Base-by-base conservation (phyloP, 2,329 filamentous ascomycete genomes). In the Capronia epimyces region DNA sequence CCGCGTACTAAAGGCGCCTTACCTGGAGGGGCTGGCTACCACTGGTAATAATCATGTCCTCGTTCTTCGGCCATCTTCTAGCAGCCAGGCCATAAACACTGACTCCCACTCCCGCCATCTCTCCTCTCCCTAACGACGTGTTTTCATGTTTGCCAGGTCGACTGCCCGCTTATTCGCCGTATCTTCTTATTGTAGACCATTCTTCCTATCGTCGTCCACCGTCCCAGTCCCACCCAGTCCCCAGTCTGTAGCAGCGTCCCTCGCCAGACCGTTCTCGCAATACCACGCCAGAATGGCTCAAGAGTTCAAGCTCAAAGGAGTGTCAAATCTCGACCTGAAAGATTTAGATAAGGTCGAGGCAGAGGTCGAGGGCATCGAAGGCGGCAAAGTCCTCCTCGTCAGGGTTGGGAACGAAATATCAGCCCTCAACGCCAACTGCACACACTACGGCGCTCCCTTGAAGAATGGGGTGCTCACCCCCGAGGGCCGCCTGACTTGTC, bases 381-480 rank as follows among this genome's bases (percentile, higher is more conserved):
- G 80, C 31, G 88, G 82, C 56, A 97, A 96, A 69, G 84, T 98
- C 2, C 75, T 98, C 3, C 77, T 98, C 3, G 76, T 93, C 58
- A 94, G 94, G 65, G 77, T 84, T 9, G 82, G 82, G 47, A 86
- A 84, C 60, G 80, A 85, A 60, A 74, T 91, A 13, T 84, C 90
- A 65, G 93, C 90, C 24, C 69, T 94, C 29, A 89, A 87, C 29
- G 75, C 88, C 32, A 93, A 85, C 60, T 98, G 93, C 66, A 83
- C 81, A 12, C 91, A 97, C 71, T 97, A 95, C 66, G 91, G 93
- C 27, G 93, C 91, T 34, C 93, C 93, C 12, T 72, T 98, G 58
- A 81, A 83, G 46, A 89, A 91, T 60, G 93, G 93, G 47, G 83
- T 97, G 6, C 71, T 98, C 57, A 87, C 87, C 6, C 80, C 81